Percentiles rank a stretch among this genome's conserved stretches.
These are phyloP conservation scores for Fusarium sp. DNA, from an alignment of 2,329 filamentous ascomycete species.

Conservation along the genomic window DNA sequence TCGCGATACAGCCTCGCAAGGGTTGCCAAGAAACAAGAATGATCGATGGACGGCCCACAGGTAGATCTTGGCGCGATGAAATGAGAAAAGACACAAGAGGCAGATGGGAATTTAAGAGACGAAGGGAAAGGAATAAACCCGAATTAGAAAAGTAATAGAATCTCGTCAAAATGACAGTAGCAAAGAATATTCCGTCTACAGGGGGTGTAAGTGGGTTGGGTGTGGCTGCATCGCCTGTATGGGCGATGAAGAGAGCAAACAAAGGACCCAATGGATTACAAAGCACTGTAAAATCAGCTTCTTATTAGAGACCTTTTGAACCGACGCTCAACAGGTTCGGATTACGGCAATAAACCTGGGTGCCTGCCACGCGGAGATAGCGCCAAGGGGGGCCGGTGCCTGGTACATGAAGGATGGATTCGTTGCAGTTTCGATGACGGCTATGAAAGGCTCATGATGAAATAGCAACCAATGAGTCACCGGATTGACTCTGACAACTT, in stretches of 20 bases:
- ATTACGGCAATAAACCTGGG: conserved; percentile 24
- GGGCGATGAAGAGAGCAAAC: neutral
- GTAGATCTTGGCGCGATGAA: conserved; percentile 8
- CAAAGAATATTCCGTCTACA: conserved; percentile 5
- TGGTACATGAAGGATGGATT: neutral
- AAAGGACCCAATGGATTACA: conserved; percentile 31
- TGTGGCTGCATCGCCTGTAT: conserved; percentile 21
- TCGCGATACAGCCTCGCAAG: conserved; percentile 13
- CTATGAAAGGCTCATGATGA: conserved; percentile 4
- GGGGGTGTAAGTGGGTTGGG: conserved; percentile 14
- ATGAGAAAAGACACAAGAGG: neutral
- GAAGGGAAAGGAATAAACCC: conserved; percentile 6
- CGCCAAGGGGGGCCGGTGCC: conserved; percentile 6
- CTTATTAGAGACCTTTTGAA: neutral
- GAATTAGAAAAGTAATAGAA: conserved; percentile 14
- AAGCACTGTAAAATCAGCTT: conserved; percentile 17
- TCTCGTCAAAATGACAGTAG: conserved; percentile 20
- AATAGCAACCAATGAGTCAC: neutral
- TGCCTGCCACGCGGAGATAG: conserved; percentile 20
- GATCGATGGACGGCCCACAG: neutral
- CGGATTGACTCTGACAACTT: neutral
- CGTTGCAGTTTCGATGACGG: conserved; percentile 21
- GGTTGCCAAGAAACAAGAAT: conserved; percentile 2
- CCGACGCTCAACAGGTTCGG: conserved; percentile 16
- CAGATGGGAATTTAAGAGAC: conserved; percentile 10